Evolutionary conservation across 2,329 filamentous ascomycete species (phyloP), one percentile per base, ranked within the genome.

Genomic region (Fusarium tupiense): DNA sequence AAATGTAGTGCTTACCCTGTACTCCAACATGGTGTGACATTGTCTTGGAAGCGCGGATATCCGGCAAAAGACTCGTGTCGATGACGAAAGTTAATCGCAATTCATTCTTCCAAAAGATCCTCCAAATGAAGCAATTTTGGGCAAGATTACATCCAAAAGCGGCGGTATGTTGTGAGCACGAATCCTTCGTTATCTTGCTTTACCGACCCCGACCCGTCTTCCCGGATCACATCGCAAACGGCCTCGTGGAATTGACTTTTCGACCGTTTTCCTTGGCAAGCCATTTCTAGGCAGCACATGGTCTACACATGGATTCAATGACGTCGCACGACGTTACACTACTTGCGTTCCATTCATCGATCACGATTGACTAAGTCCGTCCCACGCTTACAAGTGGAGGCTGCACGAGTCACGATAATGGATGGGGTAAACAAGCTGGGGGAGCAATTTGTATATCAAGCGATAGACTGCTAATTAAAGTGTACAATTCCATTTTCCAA

Each of bases 381-480:
- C n/a, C 14, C 8, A 37, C 22, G 41, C 31, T 29, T 37, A 31
- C 16, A 8, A 29, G 31, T 37, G 41, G 33, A 50, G 56, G 20
- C 44, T 6, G 31, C 56, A 52, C 24, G 14, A 40, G 31, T 62
- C 61, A 64, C 56, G 43, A 19, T 85, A 0, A 74, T 86, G 44
- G 22, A 74, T 86, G 41, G 20, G 24, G 38, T 14, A 59, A 17
- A 37, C n/a, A 29, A n/a, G 3, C 16, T 44, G 29, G 50, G 59
- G 19, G 37, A 52, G 50, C 50, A 50, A 57, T 52, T 33, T 67
- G 58, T 54, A 22, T 40, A 37, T 33, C n/a, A 33, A 59, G n/a
- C 40, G 35, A 65, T 47, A 41, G 46, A 61, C 43, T 72, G 56
- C 47, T 41, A 54, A 50, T 72, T 64, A 71, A 53, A 59, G 46